These are phyloP conservation scores for Cordyceps cateniannulata DNA, from an alignment of 2,329 filamentous ascomycete species.

Conservation along the genomic window DNA sequence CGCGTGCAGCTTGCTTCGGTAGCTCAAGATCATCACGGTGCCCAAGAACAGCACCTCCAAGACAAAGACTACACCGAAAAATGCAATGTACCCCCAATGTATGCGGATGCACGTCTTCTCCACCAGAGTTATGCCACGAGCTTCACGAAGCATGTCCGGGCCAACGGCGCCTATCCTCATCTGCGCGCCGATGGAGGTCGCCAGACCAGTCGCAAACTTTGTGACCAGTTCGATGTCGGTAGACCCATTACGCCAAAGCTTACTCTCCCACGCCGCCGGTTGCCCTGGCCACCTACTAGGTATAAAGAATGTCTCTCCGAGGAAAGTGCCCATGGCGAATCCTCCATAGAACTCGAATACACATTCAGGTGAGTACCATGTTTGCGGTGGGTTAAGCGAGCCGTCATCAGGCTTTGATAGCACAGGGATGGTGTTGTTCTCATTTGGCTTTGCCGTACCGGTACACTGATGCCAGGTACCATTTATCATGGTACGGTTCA, in stretches of 20 bases:
- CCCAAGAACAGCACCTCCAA: not conserved
- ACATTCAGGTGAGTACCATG: not conserved
- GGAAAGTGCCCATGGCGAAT: not conserved
- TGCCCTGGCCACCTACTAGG: too few species aligned
- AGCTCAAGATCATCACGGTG: not conserved
- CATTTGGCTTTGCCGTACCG: not conserved
- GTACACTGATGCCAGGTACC: not conserved
- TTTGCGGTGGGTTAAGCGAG: not conserved
- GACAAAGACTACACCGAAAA: not conserved
- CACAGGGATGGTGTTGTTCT: not conserved
- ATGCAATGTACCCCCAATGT: not conserved
- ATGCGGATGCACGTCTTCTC: not conserved
- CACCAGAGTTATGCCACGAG: not conserved
- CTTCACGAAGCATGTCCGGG: conserved; percentile 2
- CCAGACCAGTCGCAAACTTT: not conserved
- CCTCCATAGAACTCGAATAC: not conserved
- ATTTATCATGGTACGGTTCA: not conserved
- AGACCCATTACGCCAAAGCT: not conserved
- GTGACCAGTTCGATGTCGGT: not conserved
- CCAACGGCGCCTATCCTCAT: not conserved
- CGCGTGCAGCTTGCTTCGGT: not conserved
- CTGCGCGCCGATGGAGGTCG: not conserved
- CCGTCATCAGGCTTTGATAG: not conserved
- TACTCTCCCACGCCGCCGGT: not conserved
- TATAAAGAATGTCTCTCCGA: not conserved